Conservation (phyloP, 1,139 yeast genomes). For the Meyerozyma smithsonii region DNA sequence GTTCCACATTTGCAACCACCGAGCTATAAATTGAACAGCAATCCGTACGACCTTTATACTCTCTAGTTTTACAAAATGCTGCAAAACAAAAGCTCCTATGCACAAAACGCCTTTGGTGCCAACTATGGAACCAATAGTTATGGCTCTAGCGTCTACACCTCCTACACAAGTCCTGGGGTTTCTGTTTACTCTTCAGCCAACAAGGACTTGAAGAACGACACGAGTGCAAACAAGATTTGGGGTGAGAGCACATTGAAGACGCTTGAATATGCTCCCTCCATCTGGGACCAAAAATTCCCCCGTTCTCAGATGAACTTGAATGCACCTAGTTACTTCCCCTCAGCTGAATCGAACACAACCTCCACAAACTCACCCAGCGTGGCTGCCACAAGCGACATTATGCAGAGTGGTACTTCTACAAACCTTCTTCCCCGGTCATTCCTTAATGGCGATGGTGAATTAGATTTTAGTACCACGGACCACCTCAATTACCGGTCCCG, state of each 20-base stretch:
- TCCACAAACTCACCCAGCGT: conserved; percentile 4
- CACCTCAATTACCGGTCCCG: background rate
- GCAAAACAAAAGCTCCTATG: background rate
- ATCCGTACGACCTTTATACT: background rate
- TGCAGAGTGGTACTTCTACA: conserved; percentile 1
- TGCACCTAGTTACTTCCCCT: conserved; percentile 29
- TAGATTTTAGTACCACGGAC: background rate
- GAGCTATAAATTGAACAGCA: background rate
- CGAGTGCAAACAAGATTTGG: background rate
- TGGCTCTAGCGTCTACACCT: background rate
- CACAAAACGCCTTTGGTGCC: background rate
- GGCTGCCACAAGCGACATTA: conserved; percentile 1
- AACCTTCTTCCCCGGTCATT: conserved; percentile 1
- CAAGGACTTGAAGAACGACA: background rate
- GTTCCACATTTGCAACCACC: conserved; percentile 1
- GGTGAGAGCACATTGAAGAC: background rate
- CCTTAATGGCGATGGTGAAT: background rate
- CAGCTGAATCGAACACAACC: conserved; percentile 4
- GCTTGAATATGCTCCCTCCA: background rate
- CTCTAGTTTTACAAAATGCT: background rate
- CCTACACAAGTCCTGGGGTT: conserved; percentile 2
- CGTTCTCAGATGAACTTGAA: conserved; percentile 17
- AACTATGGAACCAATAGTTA: background rate
- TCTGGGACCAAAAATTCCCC: background rate
- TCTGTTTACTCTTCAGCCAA: conserved; percentile 5